phyloP scores from a whole-genome alignment of 257 asterid genomes.

The Solanum dulcamara region DNA sequence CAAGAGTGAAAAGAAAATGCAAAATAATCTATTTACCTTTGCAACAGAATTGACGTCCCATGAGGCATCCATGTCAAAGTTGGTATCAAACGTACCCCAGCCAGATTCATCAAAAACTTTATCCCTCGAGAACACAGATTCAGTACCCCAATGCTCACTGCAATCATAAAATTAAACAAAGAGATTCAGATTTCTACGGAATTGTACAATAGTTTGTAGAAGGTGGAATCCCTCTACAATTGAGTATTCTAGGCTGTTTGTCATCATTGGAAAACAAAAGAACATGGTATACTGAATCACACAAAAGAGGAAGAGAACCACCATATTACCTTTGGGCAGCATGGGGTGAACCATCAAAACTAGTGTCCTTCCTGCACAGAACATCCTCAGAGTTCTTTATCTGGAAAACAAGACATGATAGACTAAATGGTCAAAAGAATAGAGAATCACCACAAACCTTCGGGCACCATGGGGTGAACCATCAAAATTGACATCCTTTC shows the following conservation, averaged over 20 bases:
- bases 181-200: not conserved
- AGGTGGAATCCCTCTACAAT: not conserved
- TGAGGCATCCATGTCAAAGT: constrained; percentile 52
- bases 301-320: not conserved
- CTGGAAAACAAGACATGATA: not conserved
- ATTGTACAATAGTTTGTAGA: not conserved
- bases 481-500: constrained; percentile 37
- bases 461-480: constrained; percentile 68
- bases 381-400: not conserved
- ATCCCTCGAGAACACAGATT: constrained; percentile 19
- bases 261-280: not conserved
- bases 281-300: not conserved
- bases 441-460: constrained; percentile 28
- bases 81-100: constrained; percentile 68
- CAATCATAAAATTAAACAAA: constrained; percentile 1
- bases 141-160: constrained; percentile 48
- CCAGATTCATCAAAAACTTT: constrained; percentile 55
- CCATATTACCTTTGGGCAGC: constrained; percentile 48
- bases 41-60: constrained; percentile 45
- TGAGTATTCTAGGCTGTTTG: not conserved
- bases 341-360: constrained; percentile 65
- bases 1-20: not conserved
- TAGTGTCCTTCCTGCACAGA: constrained; percentile 27
- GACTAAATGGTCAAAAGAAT: not conserved
- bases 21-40: constrained; percentile 4